Base-by-base conservation (phyloP, 208 protist genomes). In the Acanthamoeba pearcei region DNA sequence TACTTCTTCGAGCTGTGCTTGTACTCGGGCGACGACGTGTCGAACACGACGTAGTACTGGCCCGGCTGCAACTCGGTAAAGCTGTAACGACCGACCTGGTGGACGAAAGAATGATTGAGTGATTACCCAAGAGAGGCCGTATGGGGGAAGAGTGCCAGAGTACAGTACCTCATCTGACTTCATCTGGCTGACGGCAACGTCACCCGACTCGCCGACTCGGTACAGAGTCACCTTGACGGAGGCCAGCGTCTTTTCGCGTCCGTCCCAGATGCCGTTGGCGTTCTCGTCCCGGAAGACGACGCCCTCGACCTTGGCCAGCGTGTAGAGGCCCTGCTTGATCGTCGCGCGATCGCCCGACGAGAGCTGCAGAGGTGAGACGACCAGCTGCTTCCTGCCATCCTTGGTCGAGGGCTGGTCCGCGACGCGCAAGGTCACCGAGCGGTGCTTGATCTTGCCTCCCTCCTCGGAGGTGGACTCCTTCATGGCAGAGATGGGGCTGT, bases 21-120 rank as follows among this genome's bases (percentile, higher is more conserved):
- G 82, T 70, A 90, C 82, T 90, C 82, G n/a, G 82, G 82, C n/a
- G 82, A 90, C 29, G 82, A 60, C 12, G 57, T 60, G 42, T 90
- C 82, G 82, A 90, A 90, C 32, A 68, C 49, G 32, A 90, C 82
- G 82, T 90, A 90, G 82, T 90, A 90, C 82, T 90, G 55, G 55
- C 82, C 82, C 53, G 82, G 82, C 82, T 90, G 55, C 42, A 90
- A 32, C 49, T 90, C 82, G 5, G 82, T 90, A 53, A 90, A 90
- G 82, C 82, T 60, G 57, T 90, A 90, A 22, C 82, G 82, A 29
- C 82, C 82, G 17, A 49, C 82, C 80, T 88, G 70, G 32, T 49
- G 38, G 70, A 46, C 22, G n/a, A 46, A 27, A 15, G 66, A 19
- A 24, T 78, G 27, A 19, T 49, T 6, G 70, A 19, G 10, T 4